phyloP scores from a whole-genome alignment of 2,329 filamentous ascomycete genomes.

The Cercospora berteroae region DNA sequence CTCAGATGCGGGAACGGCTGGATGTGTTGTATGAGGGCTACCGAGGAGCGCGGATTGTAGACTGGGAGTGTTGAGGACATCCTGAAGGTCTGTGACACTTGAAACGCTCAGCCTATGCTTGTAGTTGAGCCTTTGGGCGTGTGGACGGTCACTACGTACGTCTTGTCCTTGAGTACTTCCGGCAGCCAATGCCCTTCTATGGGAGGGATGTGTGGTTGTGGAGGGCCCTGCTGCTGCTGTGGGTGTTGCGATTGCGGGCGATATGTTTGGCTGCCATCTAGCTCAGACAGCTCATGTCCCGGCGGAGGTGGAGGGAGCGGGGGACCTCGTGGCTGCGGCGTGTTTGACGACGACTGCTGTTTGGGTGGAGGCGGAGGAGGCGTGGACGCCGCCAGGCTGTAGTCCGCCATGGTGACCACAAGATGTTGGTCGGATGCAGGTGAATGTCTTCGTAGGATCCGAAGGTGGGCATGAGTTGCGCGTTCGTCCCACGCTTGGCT shows the following conservation, averaged over 20 bases:
- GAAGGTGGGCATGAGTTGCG: not conserved
- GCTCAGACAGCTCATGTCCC: conserved; percentile 34
- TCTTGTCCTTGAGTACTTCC: conserved; percentile 72
- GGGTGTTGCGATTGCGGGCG: conserved; percentile 6
- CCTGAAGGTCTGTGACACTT: conserved; percentile 70
- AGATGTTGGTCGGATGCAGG: not conserved
- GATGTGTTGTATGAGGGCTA: conserved; percentile 65
- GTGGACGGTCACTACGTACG: conserved; percentile 54
- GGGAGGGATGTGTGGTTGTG: conserved; percentile 24
- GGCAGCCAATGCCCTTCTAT: conserved; percentile 72
- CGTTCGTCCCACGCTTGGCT: conserved; percentile 1
- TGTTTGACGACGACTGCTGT: conserved; percentile 44
- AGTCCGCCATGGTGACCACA: conserved; percentile 29
- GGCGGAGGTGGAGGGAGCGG: conserved; percentile 48
- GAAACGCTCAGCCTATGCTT: conserved; percentile 45
- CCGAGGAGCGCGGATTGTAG: conserved; percentile 75
- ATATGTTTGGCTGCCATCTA: conserved; percentile 27
- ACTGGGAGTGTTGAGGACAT: conserved; percentile 61
- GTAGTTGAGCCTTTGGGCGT: not conserved
- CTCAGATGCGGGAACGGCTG: conserved; percentile 66
- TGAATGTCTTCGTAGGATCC: not conserved
- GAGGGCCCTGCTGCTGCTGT: conserved; percentile 18
- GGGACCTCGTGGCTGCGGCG: conserved; percentile 43
- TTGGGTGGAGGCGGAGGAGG: conserved; percentile 51
- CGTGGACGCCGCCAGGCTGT: conserved; percentile 40